Base-by-base conservation (phyloP, 768 basidiomycete genomes). In the Pleurotus pulmonarius region DNA sequence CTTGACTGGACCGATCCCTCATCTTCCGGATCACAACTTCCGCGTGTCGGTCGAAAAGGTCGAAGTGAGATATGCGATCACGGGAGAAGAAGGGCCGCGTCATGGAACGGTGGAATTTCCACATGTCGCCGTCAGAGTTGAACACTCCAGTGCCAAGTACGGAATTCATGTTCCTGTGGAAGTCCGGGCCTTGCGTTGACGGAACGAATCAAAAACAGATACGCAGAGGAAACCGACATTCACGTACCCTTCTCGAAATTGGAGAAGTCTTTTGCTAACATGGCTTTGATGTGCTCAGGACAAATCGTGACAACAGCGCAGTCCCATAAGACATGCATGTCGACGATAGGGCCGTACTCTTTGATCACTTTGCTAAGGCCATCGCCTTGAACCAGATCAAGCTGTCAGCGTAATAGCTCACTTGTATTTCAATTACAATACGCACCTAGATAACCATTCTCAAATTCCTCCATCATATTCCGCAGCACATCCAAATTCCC, bases 71-170 rank as follows among this genome's bases (percentile, higher is more conserved):
- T 59, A 86, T 82, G 34, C 78, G 68, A 57, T 86, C 84, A 8
- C 75, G 74, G 18, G 72, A 80, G 65, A 87, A 86, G 71, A 83
- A 83, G 1, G 86, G 84, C 0, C 86, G 78, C 0, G 83, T 81
- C 67, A 85, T 84, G 4, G 77, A 77, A 16, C 84, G 79, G 61
- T 86, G 83, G 61, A 85, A 85, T 63, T 78, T 81, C 81, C 80
- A 82, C 72, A 79, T 75, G 1, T 86, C 83, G 77, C 85, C 85
- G 54, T 87, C 85, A 11, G 83, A 81, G 60, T 88, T 87, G 65
- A 88, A 88, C 4, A 88, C 82, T 0, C 87, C 87, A 9, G 76
- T 75, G 0, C 87, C 87, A 15, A 87, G 67, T 3, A 87, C 73
- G 1, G 76, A 73, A 3, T 68, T 65, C 73, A 81, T 75, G 15